These are phyloP conservation scores for Pichia sp. DNA, from an alignment of 1,139 yeast genomes.

Conservation along the genomic window DNA sequence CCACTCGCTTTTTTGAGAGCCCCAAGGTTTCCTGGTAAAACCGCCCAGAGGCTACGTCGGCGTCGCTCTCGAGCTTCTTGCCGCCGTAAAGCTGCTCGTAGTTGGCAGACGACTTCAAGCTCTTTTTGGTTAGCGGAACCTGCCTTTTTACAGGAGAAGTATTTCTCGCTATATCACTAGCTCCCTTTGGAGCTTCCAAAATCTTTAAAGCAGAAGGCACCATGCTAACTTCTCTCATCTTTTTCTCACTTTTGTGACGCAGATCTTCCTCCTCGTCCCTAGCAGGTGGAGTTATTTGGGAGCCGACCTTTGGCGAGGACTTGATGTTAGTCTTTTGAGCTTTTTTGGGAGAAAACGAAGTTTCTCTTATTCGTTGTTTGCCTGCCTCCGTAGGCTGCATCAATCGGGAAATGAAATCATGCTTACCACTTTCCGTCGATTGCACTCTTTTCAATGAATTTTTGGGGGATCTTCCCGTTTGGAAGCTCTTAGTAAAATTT, in stretches of 20 bases:
- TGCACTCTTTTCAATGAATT: background rate
- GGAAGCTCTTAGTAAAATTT: slow-evolving; percentile 7
- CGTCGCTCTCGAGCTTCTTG: slow-evolving; percentile 33
- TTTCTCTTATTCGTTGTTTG: background rate
- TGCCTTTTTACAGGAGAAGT: slow-evolving; percentile 8
- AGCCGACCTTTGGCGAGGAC: slow-evolving; percentile 3
- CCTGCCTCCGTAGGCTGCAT: slow-evolving; percentile 37
- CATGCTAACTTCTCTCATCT: background rate
- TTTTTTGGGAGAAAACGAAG: slow-evolving; percentile 3
- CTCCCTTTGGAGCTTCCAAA: background rate
- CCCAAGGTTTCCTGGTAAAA: slow-evolving; percentile 1
- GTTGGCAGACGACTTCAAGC: slow-evolving; percentile 13
- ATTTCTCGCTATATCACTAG: background rate
- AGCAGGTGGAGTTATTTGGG: background rate
- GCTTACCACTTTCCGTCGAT: background rate
- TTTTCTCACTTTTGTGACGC: background rate
- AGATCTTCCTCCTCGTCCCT: background rate
- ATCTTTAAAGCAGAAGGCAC: background rate
- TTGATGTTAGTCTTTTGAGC: slow-evolving; percentile 3
- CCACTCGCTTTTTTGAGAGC: background rate
- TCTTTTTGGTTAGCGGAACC: slow-evolving; percentile 18
- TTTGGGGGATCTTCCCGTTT: background rate
- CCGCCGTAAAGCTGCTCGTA: slow-evolving; percentile 3
- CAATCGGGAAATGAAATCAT: slow-evolving; percentile 25
- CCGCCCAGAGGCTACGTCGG: slow-evolving; percentile 31